Evolutionary conservation across 805 yeast species (phyloP).

Genomic region (Saccharomyces mikatae): DNA sequence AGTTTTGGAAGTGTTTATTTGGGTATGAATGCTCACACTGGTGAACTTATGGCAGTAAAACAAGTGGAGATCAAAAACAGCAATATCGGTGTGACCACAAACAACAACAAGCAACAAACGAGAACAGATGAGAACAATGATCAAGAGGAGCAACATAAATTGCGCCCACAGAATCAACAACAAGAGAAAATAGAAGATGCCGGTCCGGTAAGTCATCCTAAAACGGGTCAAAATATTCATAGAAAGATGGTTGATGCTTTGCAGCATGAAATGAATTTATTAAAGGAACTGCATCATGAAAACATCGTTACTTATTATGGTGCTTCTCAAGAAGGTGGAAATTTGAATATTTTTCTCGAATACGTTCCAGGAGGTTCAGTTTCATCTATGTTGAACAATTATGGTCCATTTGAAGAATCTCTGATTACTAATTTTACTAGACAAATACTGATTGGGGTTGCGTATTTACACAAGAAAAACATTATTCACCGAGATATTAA

Average conservation of each 20-base stretch:
- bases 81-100: slow-evolving; percentile 28
- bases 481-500: slow-evolving; percentile 83
- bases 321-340: slow-evolving; percentile 63
- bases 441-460: slow-evolving; percentile 68
- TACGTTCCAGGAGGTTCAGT: slow-evolving; percentile 72
- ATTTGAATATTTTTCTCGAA: slow-evolving; percentile 70
- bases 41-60: slow-evolving; percentile 95
- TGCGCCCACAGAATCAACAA: slow-evolving; percentile 10
- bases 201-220: slow-evolving; percentile 7
- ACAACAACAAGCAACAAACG: slow-evolving; percentile 9
- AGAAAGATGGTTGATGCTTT: slow-evolving; percentile 67
- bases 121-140: slow-evolving; percentile 27
- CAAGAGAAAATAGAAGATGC: slow-evolving; percentile 14
- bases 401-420: slow-evolving; percentile 77
- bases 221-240: slow-evolving; percentile 29
- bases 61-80: slow-evolving; percentile 66
- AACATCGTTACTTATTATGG: slow-evolving; percentile 91
- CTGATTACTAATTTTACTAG: slow-evolving; percentile 61
- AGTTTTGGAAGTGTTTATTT: slow-evolving; percentile 89
- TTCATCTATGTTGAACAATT: slow-evolving; percentile 59
- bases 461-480: slow-evolving; percentile 63
- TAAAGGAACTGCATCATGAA: slow-evolving; percentile 77
- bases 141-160: slow-evolving; percentile 6
- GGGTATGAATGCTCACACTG: slow-evolving; percentile 86
- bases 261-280: slow-evolving; percentile 69